Evolutionary conservation across 177 flowering plant genomes (phyloP).

Genomic region (Vitis hybrid): DNA sequence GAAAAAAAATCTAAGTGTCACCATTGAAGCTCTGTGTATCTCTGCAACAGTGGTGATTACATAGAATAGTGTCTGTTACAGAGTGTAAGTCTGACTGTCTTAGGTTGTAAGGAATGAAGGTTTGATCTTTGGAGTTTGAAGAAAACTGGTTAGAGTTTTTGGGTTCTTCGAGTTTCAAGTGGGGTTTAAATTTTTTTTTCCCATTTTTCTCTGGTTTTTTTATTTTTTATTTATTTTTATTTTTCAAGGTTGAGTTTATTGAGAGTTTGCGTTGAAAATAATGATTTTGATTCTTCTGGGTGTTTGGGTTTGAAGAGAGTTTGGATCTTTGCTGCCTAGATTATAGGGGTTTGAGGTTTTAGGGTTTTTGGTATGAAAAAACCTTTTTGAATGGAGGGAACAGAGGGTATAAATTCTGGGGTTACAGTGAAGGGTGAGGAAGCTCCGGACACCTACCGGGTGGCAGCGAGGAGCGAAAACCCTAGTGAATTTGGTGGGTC

Average conservation of each 20-base stretch:
- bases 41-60: constrained; percentile 30
- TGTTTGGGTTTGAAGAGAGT: constrained; percentile 5
- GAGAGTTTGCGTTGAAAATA: too few species aligned
- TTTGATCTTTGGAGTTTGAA: constrained; percentile 11
- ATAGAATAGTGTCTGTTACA: constrained; percentile 10
- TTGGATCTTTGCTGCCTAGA: constrained; percentile 9
- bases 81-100: constrained; percentile 11
- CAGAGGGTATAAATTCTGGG: constrained; percentile 35
- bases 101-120: background rate
- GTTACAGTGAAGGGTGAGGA: constrained; percentile 36
- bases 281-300: constrained; percentile 9
- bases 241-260: background rate
- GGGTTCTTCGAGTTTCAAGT: constrained; percentile 11
- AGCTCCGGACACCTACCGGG: constrained; percentile 31
- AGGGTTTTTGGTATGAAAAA: background rate
- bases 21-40: constrained; percentile 26
- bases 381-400: constrained; percentile 48
- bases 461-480: constrained; percentile 38
- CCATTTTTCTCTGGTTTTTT: constrained; percentile 4
- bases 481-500: constrained; percentile 17
- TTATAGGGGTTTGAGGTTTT: constrained; percentile 13
- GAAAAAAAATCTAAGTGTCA: constrained; percentile 6
- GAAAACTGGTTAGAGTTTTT: background rate
- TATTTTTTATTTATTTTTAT: background rate
- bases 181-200: constrained; percentile 2